Evolutionary conservation across 2,329 filamentous ascomycete species (phyloP), one percentile per base, ranked within the genome.

Genomic region (Calonectria pauciramosa): DNA sequence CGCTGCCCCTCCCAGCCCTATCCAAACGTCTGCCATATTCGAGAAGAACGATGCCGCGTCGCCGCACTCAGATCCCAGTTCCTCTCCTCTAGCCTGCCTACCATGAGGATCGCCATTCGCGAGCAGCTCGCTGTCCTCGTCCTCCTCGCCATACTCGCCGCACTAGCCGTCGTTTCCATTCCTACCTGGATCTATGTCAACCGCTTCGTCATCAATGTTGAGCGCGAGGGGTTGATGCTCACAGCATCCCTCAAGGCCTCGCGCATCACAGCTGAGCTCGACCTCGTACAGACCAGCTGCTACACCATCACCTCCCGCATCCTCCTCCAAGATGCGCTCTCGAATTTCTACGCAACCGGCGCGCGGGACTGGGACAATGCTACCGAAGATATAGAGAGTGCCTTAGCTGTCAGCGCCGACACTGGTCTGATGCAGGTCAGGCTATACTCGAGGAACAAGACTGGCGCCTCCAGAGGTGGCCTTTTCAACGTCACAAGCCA

Each of bases 191-290:
- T 91, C 72, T 91, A 88, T 77, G 89, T 91, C 80, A 88, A 91
- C 79, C 83, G 85, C 75, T 91, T 90, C 79, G 89, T 91, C 75
- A 77, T 87, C 77, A 82, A 85, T 67, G 87, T 92, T 78, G 87
- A 90, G 82, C 85, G 91, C 16, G 89, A 91, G 67, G 91, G 93
- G 67, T 91, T 98, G 63, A 88, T 92, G 32, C 89, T 98, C 75
- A 95, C 95, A 1, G 96, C 96, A 9, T 96, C 94, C 3, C 92
- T 98, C 82, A 98, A 98, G 84, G 94, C 96, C 26, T 93, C 94
- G 36, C 94, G 96, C 82, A 90, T 98, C 76, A 89, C 94, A 8
- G 93, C 95, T 68, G 94, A 95, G 82, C 90, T 98, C 70, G 89
- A 95, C 67, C 90, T 98, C 67, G 91, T 98, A 78, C 91, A 96